Base-by-base conservation (phyloP, 371 early-diverging fungal species). In the Funneliformis caledonium region DNA sequence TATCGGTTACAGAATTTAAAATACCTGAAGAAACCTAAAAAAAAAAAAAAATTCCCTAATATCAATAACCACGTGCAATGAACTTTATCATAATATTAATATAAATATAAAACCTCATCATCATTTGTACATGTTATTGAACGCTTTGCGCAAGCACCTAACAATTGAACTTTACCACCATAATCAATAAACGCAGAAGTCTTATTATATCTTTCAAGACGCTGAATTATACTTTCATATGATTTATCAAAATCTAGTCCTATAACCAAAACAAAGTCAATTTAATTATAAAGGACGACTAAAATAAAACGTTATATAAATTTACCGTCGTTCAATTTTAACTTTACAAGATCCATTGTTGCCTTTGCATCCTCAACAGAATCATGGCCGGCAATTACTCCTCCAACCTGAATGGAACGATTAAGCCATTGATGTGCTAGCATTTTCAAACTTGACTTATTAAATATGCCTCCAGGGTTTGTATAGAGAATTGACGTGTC, bases 321-420 rank as follows among this genome's bases (percentile, higher is more conserved):
- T 6, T 76, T 56, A 82, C 85, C 85, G 14, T 88, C 85, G 42
- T 83, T 62, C 43, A 93, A 47, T 72, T 91, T 93, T 62, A 90
- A 85, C 82, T 89, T 88, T 64, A 92, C 88, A 7, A 96, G 81
- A 79, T 95, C 94, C 80, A 96, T 82, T 16, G 91, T 88, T 11
- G 95, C 89, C 67, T 85, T 80, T 6, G 95, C 94, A 88, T 96
- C 96, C 86, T 95, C 94, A 22, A 87, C 85, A 47, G 92, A 90
- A 84, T 94, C 94, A 87, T 96, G 96, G 61, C 94, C 94, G 22
- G 62, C 79, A 60, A 19, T 37, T 22, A 16, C 5, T 14, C 84
- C 31, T n/a, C 69, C 75, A 2, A 83, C 82, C 82, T 95, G 96
- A 82, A 95, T 94, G 10, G 81, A 60, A 65, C 91, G 86, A 14